Percentiles rank a stretch among this genome's conserved stretches.
Conservation (phyloP, 345 rosid genomes). For the Trapa incisa region DNA sequence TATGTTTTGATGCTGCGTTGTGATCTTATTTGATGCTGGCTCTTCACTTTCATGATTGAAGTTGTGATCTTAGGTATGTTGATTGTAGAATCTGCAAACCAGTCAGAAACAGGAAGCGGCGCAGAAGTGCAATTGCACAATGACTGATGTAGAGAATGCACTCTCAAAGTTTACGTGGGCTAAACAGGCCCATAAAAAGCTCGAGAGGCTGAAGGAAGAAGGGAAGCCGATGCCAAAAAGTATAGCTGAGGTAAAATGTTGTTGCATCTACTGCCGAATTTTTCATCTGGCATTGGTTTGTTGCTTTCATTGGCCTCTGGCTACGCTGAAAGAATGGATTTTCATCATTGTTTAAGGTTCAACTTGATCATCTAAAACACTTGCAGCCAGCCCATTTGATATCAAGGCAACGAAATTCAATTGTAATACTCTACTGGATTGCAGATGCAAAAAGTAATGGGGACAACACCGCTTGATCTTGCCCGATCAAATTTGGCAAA, state of each 20-base stretch:
- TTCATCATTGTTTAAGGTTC: neutral
- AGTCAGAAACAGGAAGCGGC: conserved; percentile 83
- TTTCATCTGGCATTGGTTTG: neutral
- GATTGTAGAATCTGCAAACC: conserved; percentile 66
- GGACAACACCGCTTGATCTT: conserved; percentile 59
- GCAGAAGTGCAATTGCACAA: conserved; percentile 59
- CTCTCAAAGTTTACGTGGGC: conserved; percentile 85
- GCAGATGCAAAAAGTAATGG: conserved; percentile 84
- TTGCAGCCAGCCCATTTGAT: too few relatives aligned
- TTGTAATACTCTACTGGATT: neutral
- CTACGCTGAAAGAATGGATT: neutral
- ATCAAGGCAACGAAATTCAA: too few relatives aligned
- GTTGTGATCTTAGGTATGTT: conserved; percentile 9
- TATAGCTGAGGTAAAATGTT: conserved; percentile 55
- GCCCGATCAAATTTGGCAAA: conserved; percentile 70
- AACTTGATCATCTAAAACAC: neutral
- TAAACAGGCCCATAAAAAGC: conserved; percentile 59
- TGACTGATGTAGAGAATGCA: conserved; percentile 70
- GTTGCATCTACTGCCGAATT: neutral
- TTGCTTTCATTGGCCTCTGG: neutral
- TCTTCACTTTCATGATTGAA: conserved; percentile 5
- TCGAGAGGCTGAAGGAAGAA: conserved; percentile 54
- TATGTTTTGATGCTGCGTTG: neutral
- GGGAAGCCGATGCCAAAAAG: conserved; percentile 84
- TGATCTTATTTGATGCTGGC: neutral